phyloP scores from a whole-genome alignment of 306 rosid species.

The Medicago truncatula region DNA sequence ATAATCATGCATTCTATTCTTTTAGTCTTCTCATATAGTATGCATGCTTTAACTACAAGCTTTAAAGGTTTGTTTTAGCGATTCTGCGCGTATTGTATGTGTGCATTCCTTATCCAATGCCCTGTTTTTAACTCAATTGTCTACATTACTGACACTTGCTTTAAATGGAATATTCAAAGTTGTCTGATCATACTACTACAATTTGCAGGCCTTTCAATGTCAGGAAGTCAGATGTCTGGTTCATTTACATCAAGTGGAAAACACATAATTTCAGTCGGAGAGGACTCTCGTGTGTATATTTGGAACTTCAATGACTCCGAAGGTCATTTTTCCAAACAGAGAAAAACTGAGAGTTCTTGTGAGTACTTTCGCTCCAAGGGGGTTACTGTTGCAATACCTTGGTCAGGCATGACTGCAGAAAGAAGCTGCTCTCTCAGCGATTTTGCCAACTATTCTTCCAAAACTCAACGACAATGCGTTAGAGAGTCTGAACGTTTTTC shows the following conservation, averaged over 20 bases:
- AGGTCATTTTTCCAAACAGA: conserved; percentile 45
- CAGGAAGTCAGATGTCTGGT: conserved; percentile 79
- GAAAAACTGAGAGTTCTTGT: conserved; percentile 61
- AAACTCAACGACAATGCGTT: conserved; percentile 23
- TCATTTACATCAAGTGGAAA: conserved; percentile 68
- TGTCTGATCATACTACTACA: conserved; percentile 34
- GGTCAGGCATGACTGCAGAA: conserved; percentile 65
- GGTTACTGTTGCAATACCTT: conserved; percentile 77
- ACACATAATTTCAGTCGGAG: conserved; percentile 78
- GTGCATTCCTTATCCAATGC: background rate
- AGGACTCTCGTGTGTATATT: conserved; percentile 74
- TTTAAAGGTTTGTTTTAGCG: conserved; percentile 16
- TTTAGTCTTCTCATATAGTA: background rate
- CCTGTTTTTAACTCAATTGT: background rate
- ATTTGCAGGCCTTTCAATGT: conserved; percentile 67
- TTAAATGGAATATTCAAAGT: conserved; percentile 35
- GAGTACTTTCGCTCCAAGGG: conserved; percentile 77
- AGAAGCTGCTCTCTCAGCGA: conserved; percentile 18
- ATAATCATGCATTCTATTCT: background rate
- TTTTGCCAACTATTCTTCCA: conserved; percentile 34
- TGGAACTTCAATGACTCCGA: conserved; percentile 60
- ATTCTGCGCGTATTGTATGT: background rate
- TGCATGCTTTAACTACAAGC: conserved; percentile 4
- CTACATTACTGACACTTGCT: background rate
- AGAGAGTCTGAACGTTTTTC: conserved; percentile 60